Evolutionary conservation across 1,284 basidiomycete genomes (phyloP).

Genomic region (Phellopilus nigrolimitatus): DNA sequence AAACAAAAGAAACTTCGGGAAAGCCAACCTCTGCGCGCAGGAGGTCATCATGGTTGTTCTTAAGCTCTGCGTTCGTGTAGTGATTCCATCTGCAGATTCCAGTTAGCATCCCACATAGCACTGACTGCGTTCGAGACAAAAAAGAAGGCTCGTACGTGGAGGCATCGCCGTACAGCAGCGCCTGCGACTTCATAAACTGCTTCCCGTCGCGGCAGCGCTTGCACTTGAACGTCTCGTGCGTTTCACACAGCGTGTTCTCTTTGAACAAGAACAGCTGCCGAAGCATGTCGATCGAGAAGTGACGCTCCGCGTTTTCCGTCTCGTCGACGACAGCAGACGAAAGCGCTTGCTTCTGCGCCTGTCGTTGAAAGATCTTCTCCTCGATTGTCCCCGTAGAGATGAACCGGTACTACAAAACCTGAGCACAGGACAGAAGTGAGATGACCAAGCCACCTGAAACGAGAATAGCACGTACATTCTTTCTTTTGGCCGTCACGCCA

Average conservation of each 20-base stretch:
- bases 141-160: constrained; percentile 70
- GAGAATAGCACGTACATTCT: constrained; percentile 63
- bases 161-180: constrained; percentile 92
- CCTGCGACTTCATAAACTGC: constrained; percentile 80
- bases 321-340: constrained; percentile 98
- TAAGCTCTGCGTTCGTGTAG: constrained; percentile 83
- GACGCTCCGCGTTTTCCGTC: constrained; percentile 92
- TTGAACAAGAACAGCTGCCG: constrained; percentile 93
- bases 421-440: not conserved
- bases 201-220: constrained; percentile 89
- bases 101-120: constrained; percentile 7
- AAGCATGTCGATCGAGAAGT: constrained; percentile 89
- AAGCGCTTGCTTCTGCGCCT: constrained; percentile 94
- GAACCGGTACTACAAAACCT: constrained; percentile 98
- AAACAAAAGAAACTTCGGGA: constrained; percentile 86
- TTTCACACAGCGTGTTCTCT: constrained; percentile 85
- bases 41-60: constrained; percentile 93
- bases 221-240: constrained; percentile 98
- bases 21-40: constrained; percentile 84
- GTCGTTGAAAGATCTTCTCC: constrained; percentile 97
- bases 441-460: not conserved
- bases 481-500: constrained; percentile 99
- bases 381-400: constrained; percentile 98
- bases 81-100: constrained; percentile 84
- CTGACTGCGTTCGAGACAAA: not conserved